Percentiles rank a stretch among this genome's conserved stretches.
Evolutionary conservation across 108 stramenopile species (phyloP).

Genomic region (Schizochytrium sp.): DNA sequence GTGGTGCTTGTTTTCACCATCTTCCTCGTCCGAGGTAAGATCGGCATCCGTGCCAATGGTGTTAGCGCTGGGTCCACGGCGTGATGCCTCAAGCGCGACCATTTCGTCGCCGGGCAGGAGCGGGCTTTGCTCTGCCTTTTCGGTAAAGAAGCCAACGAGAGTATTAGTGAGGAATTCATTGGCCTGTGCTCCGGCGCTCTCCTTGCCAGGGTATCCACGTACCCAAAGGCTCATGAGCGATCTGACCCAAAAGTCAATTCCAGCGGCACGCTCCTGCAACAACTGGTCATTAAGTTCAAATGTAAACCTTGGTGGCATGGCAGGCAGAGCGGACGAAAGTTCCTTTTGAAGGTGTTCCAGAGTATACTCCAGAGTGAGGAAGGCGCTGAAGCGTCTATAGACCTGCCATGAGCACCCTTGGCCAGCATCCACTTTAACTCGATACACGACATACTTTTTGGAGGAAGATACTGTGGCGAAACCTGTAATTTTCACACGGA

Average conservation of each 20-base stretch:
- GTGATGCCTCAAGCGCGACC: not conserved
- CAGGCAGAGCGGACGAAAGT: not conserved
- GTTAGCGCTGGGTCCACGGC: not conserved
- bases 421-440: not conserved
- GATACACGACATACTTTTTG: constrained; percentile 12
- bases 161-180: not conserved
- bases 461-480: not conserved
- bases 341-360: not conserved
- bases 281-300: not conserved
- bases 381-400: constrained; percentile 16
- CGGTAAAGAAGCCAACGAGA: constrained; percentile 12
- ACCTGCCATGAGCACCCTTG: not conserved
- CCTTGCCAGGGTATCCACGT: not conserved
- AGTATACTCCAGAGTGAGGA: not conserved
- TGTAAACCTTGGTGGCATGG: not conserved
- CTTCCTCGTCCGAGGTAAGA: constrained; percentile 40
- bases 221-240: not conserved
- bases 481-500: not conserved
- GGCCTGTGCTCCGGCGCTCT: not conserved
- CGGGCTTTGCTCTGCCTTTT: constrained; percentile 12
- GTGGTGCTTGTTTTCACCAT: not conserved
- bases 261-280: not conserved
- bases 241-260: not conserved
- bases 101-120: constrained; percentile 30
- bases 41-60: not conserved